Conservation (phyloP, 192 early-diverging fungal genomes). For the Entrophospora sp. region DNA sequence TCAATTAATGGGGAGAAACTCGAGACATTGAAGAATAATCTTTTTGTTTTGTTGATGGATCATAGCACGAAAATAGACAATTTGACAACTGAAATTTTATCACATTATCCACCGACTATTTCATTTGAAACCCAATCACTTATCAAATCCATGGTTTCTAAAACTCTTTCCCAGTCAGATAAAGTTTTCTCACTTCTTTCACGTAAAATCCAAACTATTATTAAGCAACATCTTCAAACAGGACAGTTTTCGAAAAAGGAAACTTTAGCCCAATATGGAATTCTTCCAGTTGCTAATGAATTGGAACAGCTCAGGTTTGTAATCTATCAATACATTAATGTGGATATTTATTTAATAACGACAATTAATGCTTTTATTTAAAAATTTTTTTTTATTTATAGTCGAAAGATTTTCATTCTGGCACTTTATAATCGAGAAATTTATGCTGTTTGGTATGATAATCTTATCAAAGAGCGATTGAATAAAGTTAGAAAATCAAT, state of each 20-base stretch:
- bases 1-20: background rate
- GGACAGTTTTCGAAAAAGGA: constrained; percentile 24
- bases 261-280: constrained; percentile 25
- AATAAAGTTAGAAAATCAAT: background rate
- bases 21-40: constrained; percentile 9
- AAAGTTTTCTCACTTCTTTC: constrained; percentile 31
- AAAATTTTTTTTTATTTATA: too few relatives aligned
- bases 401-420: constrained; percentile 22
- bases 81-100: constrained; percentile 24
- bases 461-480: constrained; percentile 15
- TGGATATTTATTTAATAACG: too few relatives aligned
- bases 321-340: too few relatives aligned
- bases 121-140: constrained; percentile 10
- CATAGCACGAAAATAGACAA: constrained; percentile 23
- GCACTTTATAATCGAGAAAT: constrained; percentile 30
- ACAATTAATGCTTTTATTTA: too few relatives aligned
- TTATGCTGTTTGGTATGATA: constrained; percentile 27
- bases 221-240: constrained; percentile 25
- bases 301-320: constrained; percentile 26
- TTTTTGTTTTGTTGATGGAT: constrained; percentile 24
- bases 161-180: constrained; percentile 34
- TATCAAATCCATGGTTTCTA: constrained; percentile 36
- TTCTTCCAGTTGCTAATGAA: constrained; percentile 20
- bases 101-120: constrained; percentile 1
- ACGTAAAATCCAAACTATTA: constrained; percentile 23